A percentile compares a stretch with the other conserved stretches of the same genome.
phyloP scores from a whole-genome alignment of 73 alveolate species.

The Durusdinium trenchii region DNA sequence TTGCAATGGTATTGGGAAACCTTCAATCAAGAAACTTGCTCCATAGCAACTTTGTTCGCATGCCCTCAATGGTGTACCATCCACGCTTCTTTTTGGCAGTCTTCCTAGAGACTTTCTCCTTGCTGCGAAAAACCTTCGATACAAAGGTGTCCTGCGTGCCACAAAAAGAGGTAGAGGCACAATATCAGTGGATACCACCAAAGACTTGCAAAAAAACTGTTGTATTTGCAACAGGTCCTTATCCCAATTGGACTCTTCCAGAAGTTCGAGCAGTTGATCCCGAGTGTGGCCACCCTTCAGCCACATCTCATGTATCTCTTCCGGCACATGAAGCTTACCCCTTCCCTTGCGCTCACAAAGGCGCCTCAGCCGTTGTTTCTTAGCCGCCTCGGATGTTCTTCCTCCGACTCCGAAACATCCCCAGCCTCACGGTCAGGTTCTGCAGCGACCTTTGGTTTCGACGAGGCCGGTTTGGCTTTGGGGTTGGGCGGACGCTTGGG shows the following conservation, averaged over 20 bases:
- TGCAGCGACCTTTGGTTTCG: neutral
- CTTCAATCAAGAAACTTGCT: neutral
- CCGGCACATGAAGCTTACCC: neutral
- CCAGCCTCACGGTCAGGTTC: neutral
- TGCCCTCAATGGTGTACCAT: constrained; percentile 8
- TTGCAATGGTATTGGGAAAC: neutral
- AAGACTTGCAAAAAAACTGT: too few species aligned
- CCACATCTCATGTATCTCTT: constrained; percentile 8
- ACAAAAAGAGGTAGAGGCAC: too few species aligned
- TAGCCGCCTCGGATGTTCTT: neutral
- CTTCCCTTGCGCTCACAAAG: neutral
- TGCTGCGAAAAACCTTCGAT: neutral
- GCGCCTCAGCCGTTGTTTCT: neutral
- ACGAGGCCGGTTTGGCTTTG: neutral
- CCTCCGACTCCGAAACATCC: neutral
- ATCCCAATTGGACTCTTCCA: neutral
- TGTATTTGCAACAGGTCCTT: too few species aligned
- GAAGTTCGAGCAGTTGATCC: neutral
- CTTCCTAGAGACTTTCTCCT: neutral
- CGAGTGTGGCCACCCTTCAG: neutral
- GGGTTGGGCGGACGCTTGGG: neutral
- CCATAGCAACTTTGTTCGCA: constrained; percentile 7
- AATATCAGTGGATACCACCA: too few species aligned
- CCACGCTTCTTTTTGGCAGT: neutral
- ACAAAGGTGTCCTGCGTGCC: constrained; percentile 30